Conservation (phyloP, 176 grass and related monocot genomes). For the Tillandsia leiboldiana region DNA sequence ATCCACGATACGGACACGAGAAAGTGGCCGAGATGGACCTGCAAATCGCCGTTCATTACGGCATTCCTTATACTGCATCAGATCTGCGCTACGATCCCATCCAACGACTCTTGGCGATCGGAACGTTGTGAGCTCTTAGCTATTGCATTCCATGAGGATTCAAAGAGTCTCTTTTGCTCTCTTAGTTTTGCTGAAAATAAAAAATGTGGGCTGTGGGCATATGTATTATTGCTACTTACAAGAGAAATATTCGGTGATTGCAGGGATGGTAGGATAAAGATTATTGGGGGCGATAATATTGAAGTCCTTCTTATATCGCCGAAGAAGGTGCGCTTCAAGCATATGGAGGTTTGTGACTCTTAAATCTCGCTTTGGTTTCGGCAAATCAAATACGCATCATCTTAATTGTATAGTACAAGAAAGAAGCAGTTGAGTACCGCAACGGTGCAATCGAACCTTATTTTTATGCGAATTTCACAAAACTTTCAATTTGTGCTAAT, state of each 20-base stretch:
- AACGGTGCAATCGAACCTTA: neutral
- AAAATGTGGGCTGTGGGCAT: too few relatives aligned
- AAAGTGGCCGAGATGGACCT: constrained; percentile 36
- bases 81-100: constrained; percentile 68
- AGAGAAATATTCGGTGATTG: neutral
- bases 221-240: neutral
- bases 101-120: constrained; percentile 82
- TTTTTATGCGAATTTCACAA: neutral
- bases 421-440: neutral
- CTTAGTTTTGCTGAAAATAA: neutral
- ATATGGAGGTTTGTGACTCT: constrained; percentile 52
- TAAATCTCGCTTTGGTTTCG: neutral
- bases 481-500: neutral
- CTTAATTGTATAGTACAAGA: too few relatives aligned
- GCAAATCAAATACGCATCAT: too few relatives aligned
- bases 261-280: constrained; percentile 94
- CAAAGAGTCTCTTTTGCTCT: neutral
- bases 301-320: constrained; percentile 74
- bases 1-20: neutral
- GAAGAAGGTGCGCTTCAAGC: constrained; percentile 73
- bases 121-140: constrained; percentile 55
- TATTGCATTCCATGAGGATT: neutral
- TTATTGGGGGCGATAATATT: constrained; percentile 85
- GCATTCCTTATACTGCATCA: constrained; percentile 69
- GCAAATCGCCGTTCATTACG: constrained; percentile 66